These are phyloP conservation scores for Chloranthus sessilifolius DNA, from an alignment of 164 flowering plant species.

Conservation along the genomic window DNA sequence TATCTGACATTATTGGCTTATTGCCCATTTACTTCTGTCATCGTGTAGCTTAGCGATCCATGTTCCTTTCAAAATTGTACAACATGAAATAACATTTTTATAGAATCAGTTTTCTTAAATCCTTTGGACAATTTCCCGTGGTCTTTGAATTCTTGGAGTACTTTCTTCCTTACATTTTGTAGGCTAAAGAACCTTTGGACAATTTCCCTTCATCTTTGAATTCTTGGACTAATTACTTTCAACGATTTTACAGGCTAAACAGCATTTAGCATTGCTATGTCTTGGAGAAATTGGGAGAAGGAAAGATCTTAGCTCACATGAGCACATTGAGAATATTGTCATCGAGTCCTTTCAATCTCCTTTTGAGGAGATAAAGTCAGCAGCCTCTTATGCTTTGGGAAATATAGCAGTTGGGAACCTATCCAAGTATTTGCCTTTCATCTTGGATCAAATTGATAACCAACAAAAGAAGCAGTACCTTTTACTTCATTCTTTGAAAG, in stretches of 20 bases:
- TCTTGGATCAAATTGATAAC: slow-evolving; percentile 96
- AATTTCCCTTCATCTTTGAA: no score
- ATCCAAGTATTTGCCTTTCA: slow-evolving; percentile 85
- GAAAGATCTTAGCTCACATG: slow-evolving; percentile 85
- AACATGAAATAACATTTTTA: no score
- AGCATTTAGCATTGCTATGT: slow-evolving; percentile 89
- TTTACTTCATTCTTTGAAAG: slow-evolving; percentile 94
- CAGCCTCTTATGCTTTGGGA: slow-evolving; percentile 99
- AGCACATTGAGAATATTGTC: slow-evolving; percentile 76
- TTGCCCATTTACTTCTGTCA: no score
- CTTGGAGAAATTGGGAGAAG: slow-evolving; percentile 98
- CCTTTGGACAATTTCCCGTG: no score
- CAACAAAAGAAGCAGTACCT: slow-evolving; percentile 98
- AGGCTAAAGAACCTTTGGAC: no score
- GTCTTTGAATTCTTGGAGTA: no score
- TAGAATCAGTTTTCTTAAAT: no score
- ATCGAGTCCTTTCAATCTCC: slow-evolving; percentile 98
- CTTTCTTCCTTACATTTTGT: no score
- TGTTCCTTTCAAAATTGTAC: no score
- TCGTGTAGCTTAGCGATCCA: no score
- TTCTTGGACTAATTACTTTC: background rate
- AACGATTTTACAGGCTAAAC: slow-evolving; percentile 60
- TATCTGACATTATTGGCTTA: no score
- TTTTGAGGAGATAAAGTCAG: slow-evolving; percentile 97
- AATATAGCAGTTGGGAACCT: slow-evolving; percentile 98